A percentile compares a stretch with the other conserved stretches of the same genome.
Evolutionary conservation across 2,329 filamentous ascomycete genomes (phyloP).

Genomic region (Thelonectria blattea): DNA sequence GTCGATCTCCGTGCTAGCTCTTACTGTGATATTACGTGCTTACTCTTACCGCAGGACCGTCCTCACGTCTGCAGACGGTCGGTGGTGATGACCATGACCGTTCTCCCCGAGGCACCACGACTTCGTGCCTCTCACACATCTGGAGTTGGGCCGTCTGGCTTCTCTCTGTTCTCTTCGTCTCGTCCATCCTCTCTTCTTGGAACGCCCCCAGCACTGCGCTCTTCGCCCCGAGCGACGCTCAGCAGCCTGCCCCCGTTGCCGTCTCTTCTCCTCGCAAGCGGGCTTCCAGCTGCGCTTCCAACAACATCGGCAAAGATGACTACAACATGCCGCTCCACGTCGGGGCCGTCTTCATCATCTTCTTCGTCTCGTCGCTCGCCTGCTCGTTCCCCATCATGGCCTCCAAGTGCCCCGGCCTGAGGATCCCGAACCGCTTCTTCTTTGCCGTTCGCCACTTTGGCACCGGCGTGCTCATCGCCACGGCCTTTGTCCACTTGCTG

Average conservation of each 20-base stretch:
- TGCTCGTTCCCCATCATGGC: constrained; percentile 62
- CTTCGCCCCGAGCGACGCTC: constrained; percentile 4
- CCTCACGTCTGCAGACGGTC: constrained; percentile 42
- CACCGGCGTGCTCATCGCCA: constrained; percentile 76
- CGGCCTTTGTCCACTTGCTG: constrained; percentile 79
- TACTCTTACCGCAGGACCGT: constrained; percentile 31
- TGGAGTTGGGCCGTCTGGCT: constrained; percentile 52
- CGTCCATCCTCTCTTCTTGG: constrained; percentile 40
- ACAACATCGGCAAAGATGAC: constrained; percentile 40
- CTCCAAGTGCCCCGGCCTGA: constrained; percentile 56
- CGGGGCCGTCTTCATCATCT: constrained; percentile 59
- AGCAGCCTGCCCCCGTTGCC: constrained; percentile 20
- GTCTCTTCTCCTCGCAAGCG: constrained; percentile 34
- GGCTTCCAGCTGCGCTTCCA: constrained; percentile 36
- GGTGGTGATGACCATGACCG: constrained; percentile 50
- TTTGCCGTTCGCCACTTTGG: constrained; percentile 72
- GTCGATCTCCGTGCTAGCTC: constrained; percentile 3
- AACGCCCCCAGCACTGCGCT: constrained; percentile 19
- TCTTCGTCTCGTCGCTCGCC: constrained; percentile 55
- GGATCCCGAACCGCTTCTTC: constrained; percentile 61
- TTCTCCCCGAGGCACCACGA: constrained; percentile 40
- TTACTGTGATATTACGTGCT: neutral
- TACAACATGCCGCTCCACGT: constrained; percentile 66
- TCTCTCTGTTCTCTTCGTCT: constrained; percentile 49
- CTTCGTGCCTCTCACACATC: constrained; percentile 40